Conservation (phyloP, 805 yeast genomes). For the Teunomyces gatunensis region DNA sequence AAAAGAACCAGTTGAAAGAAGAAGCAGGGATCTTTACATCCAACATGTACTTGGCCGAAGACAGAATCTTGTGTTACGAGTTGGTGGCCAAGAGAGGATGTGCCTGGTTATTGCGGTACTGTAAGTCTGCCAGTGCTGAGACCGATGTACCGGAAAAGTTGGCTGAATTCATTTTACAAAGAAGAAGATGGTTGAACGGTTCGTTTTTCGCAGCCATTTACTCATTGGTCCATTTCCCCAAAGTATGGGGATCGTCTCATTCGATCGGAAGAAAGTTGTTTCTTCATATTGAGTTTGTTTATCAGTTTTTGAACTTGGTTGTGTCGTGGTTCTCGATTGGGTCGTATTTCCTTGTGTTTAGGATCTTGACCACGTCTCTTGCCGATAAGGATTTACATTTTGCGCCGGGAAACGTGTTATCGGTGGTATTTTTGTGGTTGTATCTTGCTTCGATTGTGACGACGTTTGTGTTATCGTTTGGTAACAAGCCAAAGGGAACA, state of each 20-base stretch:
- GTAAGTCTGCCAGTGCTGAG: slow-evolving; percentile 62
- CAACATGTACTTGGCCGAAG: slow-evolving; percentile 70
- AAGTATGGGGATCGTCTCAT: slow-evolving; percentile 56
- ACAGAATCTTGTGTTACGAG: slow-evolving; percentile 64
- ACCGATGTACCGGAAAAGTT: slow-evolving; percentile 66
- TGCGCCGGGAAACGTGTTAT: slow-evolving; percentile 47
- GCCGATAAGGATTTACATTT: slow-evolving; percentile 34
- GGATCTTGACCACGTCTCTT: slow-evolving; percentile 56
- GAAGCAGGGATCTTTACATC: slow-evolving; percentile 59
- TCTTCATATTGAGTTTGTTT: slow-evolving; percentile 54
- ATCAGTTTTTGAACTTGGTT: slow-evolving; percentile 52
- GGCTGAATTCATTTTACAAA: slow-evolving; percentile 61
- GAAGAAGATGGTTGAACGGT: slow-evolving; percentile 70
- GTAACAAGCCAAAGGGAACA: slow-evolving; percentile 64
- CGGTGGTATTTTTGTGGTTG: slow-evolving; percentile 53
- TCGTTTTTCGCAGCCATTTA: slow-evolving; percentile 66
- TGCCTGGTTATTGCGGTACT: slow-evolving; percentile 61
- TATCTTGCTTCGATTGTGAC: slow-evolving; percentile 56
- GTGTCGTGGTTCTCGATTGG: slow-evolving; percentile 66
- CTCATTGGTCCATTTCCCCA: slow-evolving; percentile 52
- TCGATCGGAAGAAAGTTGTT: slow-evolving; percentile 47
- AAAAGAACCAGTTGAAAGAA: slow-evolving; percentile 33
- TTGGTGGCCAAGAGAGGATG: slow-evolving; percentile 56
- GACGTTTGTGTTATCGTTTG: slow-evolving; percentile 61
- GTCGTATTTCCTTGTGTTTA: slow-evolving; percentile 60